These are phyloP conservation scores for Chlamydomonas sp. DNA, from an alignment of 139 green algal species.

Conservation along the genomic window DNA sequence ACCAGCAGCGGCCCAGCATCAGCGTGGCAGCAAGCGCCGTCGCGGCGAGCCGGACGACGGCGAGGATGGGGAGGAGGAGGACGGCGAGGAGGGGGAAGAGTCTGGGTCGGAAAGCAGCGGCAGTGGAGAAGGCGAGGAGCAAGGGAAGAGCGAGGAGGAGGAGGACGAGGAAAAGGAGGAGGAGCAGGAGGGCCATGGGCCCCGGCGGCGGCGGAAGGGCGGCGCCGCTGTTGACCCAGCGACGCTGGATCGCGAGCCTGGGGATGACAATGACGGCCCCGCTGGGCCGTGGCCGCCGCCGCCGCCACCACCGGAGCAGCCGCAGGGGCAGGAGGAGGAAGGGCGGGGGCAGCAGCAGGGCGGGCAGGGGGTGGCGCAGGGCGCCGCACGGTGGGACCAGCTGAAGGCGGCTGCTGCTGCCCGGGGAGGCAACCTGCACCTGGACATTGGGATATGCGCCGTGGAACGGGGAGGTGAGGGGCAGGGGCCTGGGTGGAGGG, in stretches of 20 bases:
- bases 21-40: slow-evolving; percentile 13
- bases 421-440: slow-evolving; percentile 51
- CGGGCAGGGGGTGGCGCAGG: neutral
- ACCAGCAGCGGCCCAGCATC: slow-evolving; percentile 7
- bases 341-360: neutral
- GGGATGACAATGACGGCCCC: neutral
- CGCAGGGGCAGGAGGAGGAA: neutral
- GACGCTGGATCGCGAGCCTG: slow-evolving; percentile 1
- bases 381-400: neutral
- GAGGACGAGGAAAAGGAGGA: slow-evolving; percentile 30
- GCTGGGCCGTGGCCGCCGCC: neutral
- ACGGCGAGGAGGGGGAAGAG: slow-evolving; percentile 39
- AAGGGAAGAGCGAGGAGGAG: slow-evolving; percentile 22
- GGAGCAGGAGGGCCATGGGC: slow-evolving; percentile 14
- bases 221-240: too few species aligned
- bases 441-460: slow-evolving; percentile 81
- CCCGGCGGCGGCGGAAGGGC: neutral
- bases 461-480: slow-evolving; percentile 17
- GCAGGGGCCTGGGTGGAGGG: too few species aligned
- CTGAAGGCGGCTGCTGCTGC: neutral
- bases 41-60: slow-evolving; percentile 20
- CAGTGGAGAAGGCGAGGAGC: slow-evolving; percentile 26
- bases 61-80: slow-evolving; percentile 28
- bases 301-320: neutral
- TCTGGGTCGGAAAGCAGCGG: slow-evolving; percentile 19